Conservation (phyloP, 1,284 basidiomycete genomes). For the Afroboletus lepidellus region DNA sequence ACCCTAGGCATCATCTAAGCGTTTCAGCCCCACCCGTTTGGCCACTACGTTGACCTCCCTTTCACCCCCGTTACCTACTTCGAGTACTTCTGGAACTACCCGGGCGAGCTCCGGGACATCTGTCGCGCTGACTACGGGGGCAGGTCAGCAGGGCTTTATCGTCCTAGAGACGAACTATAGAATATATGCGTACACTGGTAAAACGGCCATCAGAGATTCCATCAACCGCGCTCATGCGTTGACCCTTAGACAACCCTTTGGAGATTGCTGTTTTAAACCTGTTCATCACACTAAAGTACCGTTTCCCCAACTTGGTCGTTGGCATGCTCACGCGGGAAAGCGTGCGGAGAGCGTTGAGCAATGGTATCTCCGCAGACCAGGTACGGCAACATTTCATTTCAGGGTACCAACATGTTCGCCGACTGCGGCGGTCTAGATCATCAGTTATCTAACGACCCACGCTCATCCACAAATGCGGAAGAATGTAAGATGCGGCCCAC, state of each 20-base stretch:
- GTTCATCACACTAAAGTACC: conserved; percentile 89
- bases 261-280: conserved; percentile 96
- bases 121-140: conserved; percentile 41
- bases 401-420: conserved; percentile 11
- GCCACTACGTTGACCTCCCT: conserved; percentile 91
- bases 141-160: conserved; percentile 81
- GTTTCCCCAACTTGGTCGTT: conserved; percentile 95
- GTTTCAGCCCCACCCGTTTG: conserved; percentile 94
- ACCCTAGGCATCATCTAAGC: conserved; percentile 60
- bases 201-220: conserved; percentile 15
- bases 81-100: conserved; percentile 46
- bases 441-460: conserved; percentile 91
- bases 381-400: conserved; percentile 42
- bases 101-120: conserved; percentile 17
- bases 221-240: conserved; percentile 18
- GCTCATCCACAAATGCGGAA: conserved; percentile 98
- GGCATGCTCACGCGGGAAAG: conserved; percentile 94
- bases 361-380: conserved; percentile 96
- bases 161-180: conserved; percentile 99
- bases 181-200: conserved; percentile 96
- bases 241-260: conserved; percentile 78
- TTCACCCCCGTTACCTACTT: conserved; percentile 66
- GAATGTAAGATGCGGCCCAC: conserved; percentile 59
- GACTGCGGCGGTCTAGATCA: conserved; percentile 61
- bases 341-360: conserved; percentile 89